Evolutionary conservation across 2,329 filamentous ascomycete genomes (phyloP).

Genomic region (Aurifilum marmelostoma): DNA sequence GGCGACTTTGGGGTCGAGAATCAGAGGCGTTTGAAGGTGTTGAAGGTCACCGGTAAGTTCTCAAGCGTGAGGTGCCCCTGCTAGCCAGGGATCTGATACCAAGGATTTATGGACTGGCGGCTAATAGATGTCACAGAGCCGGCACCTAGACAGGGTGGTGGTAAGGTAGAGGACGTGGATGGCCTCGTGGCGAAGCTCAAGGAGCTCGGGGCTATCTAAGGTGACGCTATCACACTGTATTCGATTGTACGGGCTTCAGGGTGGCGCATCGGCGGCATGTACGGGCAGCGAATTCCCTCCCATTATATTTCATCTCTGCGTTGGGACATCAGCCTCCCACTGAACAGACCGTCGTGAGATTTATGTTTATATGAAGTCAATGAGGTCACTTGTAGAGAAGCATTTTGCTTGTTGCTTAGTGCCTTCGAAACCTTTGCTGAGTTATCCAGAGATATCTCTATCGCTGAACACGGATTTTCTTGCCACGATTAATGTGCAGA

Average conservation of each 20-base stretch:
- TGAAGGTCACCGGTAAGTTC: conserved; percentile 80
- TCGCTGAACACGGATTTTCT: background rate
- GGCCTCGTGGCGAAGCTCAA: conserved; percentile 93
- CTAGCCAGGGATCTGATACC: background rate
- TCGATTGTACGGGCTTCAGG: background rate
- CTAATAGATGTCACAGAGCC: conserved; percentile 64
- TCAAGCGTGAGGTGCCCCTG: background rate
- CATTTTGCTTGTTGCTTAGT: background rate
- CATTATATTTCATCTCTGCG: background rate
- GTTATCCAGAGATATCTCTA: background rate
- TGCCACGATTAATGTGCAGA: background rate
- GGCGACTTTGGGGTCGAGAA: conserved; percentile 79
- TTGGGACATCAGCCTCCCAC: background rate
- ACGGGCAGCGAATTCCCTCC: background rate
- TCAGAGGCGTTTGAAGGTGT: conserved; percentile 77
- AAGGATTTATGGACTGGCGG: conserved; percentile 2
- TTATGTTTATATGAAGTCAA: background rate
- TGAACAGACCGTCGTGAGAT: background rate
- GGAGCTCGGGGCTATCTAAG: conserved; percentile 86
- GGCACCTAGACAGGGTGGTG: conserved; percentile 82
- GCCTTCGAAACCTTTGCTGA: background rate
- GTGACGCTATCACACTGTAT: background rate
- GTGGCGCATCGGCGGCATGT: conserved; percentile 13
- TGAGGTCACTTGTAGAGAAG: background rate
- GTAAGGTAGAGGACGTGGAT: conserved; percentile 96